A percentile compares a stretch with the other conserved stretches of the same genome.
Evolutionary conservation across 768 basidiomycete genomes (phyloP).

Genomic region (Harrya chromipes): DNA sequence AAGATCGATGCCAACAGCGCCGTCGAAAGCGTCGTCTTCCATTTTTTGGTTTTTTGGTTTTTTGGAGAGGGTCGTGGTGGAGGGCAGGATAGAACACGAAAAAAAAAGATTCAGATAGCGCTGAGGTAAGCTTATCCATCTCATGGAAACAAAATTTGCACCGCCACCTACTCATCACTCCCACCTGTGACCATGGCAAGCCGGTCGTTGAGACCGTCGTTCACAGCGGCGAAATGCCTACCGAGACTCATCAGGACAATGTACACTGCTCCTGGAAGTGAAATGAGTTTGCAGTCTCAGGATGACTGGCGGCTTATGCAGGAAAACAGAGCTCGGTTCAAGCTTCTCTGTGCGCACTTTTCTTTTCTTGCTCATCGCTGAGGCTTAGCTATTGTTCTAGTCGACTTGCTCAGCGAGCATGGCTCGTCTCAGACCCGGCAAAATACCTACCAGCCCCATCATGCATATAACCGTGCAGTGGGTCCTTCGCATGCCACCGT

Average conservation of each 20-base stretch:
- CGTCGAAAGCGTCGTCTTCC: conserved; percentile 87
- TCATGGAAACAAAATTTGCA: conserved; percentile 26
- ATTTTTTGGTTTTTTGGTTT: conserved; percentile 49
- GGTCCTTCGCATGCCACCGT: conserved; percentile 65
- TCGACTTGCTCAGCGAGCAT: conserved; percentile 59
- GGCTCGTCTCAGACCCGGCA: conserved; percentile 75
- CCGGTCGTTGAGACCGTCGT: conserved; percentile 20
- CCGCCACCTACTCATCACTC: conserved; percentile 24
- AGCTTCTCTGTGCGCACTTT: conserved; percentile 49
- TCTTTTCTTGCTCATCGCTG: conserved; percentile 5
- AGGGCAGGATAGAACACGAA: conserved; percentile 20
- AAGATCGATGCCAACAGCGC: conserved; percentile 95
- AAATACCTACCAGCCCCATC: conserved; percentile 71
- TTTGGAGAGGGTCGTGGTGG: conserved; percentile 36
- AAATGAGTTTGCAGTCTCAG: conserved; percentile 40
- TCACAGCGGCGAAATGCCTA: conserved; percentile 23
- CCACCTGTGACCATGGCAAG: conserved; percentile 30
- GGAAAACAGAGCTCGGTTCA: conserved; percentile 51
- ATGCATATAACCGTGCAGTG: conserved; percentile 60
- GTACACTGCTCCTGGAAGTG: conserved; percentile 29
- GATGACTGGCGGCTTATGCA: conserved; percentile 69
- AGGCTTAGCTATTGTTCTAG: conserved; percentile 35
- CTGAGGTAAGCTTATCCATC: conserved; percentile 52
- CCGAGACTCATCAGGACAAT: conserved; percentile 25
- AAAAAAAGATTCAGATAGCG: conserved; percentile 41